These are phyloP conservation scores for Tylopilus rubrobrunneus DNA, from an alignment of 768 basidiomycete species.

Conservation along the genomic window DNA sequence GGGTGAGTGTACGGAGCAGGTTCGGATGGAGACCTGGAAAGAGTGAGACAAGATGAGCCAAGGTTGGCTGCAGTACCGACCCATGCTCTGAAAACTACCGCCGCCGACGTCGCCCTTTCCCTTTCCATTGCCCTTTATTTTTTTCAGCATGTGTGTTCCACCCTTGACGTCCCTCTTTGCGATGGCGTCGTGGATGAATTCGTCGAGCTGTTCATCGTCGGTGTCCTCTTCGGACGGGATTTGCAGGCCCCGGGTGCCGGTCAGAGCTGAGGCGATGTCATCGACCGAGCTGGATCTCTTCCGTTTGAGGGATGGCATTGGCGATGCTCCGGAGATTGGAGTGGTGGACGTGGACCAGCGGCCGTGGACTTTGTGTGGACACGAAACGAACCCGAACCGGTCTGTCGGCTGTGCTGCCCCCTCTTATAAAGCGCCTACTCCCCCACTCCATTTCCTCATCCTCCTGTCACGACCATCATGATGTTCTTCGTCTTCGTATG, in stretches of 20 bases:
- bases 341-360: background rate
- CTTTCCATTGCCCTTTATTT: constrained; percentile 69
- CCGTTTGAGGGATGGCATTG: constrained; percentile 31
- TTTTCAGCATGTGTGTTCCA: constrained; percentile 75
- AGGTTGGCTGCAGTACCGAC: constrained; percentile 39
- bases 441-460: background rate
- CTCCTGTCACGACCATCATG: constrained; percentile 17
- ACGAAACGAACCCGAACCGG: background rate
- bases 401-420: constrained; percentile 2
- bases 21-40: constrained; percentile 73
- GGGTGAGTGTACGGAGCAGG: constrained; percentile 76
- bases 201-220: constrained; percentile 54
- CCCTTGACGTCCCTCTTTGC: constrained; percentile 68
- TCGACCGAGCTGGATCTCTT: constrained; percentile 20
- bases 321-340: constrained; percentile 18
- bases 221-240: background rate
- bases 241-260: constrained; percentile 23
- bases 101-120: constrained; percentile 81
- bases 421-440: constrained; percentile 12
- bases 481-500: constrained; percentile 16
- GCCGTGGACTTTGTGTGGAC: constrained; percentile 3
- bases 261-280: constrained; percentile 55
- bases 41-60: background rate
- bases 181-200: constrained; percentile 68
- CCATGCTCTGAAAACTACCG: constrained; percentile 96